Evolutionary conservation across 2,329 filamentous ascomycete species (phyloP).

Genomic region (Ilyonectria destructans): DNA sequence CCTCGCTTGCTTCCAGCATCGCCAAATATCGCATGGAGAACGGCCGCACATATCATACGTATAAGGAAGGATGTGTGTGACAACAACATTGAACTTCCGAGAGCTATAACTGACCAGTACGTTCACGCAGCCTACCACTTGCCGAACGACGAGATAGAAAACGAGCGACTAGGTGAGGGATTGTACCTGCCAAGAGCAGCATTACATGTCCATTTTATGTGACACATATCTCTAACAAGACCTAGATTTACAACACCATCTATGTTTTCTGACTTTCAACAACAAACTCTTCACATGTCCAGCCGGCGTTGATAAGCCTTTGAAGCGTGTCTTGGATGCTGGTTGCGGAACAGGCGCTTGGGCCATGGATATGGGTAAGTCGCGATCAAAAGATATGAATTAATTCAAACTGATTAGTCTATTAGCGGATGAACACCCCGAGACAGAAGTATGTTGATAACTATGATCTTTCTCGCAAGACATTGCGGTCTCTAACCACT

Average conservation of each 20-base stretch:
- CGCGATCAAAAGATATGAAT: background rate
- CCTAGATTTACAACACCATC: conserved; percentile 22
- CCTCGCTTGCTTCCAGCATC: conserved; percentile 21
- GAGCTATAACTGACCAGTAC: background rate
- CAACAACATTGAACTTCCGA: too few species aligned
- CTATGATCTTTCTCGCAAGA: background rate
- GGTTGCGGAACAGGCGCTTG: conserved; percentile 24
- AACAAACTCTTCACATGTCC: conserved; percentile 21
- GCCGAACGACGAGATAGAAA: conserved; percentile 26
- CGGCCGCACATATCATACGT: conserved; percentile 25
- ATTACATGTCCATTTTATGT: background rate
- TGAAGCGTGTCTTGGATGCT: conserved; percentile 18
- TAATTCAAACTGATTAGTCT: background rate
- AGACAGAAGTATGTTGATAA: conserved; percentile 8
- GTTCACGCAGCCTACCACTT: conserved; percentile 6
- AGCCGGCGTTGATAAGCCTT: conserved; percentile 1
- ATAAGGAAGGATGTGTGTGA: conserved; percentile 25
- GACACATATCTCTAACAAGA: background rate
- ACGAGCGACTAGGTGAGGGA: conserved; percentile 12
- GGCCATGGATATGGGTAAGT: conserved; percentile 22
- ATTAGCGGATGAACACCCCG: conserved; percentile 27
- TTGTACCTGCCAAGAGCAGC: too few species aligned
- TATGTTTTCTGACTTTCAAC: conserved; percentile 20
- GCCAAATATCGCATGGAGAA: conserved; percentile 21
- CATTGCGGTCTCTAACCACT: background rate